Conservation (phyloP, 2,329 filamentous ascomycete species). For the Neofusicoccum cordaticola region DNA sequence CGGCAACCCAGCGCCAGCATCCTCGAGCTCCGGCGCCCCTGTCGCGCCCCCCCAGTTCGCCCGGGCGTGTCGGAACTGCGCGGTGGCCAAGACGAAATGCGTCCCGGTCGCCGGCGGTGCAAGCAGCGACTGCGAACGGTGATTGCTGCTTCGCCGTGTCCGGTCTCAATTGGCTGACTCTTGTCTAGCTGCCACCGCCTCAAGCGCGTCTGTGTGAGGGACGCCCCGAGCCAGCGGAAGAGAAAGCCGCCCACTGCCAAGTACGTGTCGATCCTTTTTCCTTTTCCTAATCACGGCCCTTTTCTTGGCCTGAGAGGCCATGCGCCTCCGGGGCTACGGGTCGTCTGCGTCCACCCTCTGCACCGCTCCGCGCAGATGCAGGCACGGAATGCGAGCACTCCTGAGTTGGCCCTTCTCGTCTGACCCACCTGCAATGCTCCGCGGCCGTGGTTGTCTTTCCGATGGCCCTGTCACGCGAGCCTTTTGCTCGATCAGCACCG, state of each 20-base stretch:
- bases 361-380: background rate
- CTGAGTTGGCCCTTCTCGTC: background rate
- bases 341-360: background rate
- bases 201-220: slow-evolving; percentile 6
- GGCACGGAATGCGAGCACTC: background rate
- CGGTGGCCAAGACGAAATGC: slow-evolving; percentile 18
- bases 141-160: slow-evolving; percentile 1
- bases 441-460: background rate
- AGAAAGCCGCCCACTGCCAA: slow-evolving; percentile 17
- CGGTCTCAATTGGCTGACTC: background rate
- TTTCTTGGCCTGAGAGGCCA: background rate
- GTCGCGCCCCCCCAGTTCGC: background rate
- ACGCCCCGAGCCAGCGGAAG: slow-evolving; percentile 13
- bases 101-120: background rate
- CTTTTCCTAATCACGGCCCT: background rate
- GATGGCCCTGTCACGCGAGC: background rate
- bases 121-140: slow-evolving; percentile 17
- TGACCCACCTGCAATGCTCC: background rate
- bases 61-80: slow-evolving; percentile 15
- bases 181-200: slow-evolving; percentile 11
- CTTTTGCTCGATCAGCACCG: background rate
- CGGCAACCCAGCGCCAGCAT: background rate
- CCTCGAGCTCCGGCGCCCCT: background rate
- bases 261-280: slow-evolving; percentile 7
- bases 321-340: background rate